Percentiles rank a stretch among this genome's conserved stretches.
phyloP scores from a whole-genome alignment of 768 basidiomycete species.

The Daedaleopsis nitida region DNA sequence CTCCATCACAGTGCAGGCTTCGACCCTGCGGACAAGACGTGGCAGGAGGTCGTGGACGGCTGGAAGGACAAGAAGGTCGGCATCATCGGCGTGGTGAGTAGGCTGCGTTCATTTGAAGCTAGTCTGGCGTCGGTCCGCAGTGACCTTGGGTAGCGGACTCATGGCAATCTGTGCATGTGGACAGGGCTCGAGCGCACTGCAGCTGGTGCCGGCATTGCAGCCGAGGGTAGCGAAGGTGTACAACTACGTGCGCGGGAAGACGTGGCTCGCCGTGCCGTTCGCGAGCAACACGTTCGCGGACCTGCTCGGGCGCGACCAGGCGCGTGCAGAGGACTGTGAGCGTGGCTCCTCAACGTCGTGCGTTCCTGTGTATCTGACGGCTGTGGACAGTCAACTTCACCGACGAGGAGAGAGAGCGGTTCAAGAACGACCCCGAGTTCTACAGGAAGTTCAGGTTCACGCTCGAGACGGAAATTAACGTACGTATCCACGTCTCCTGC shows the following conservation, averaged over 20 bases:
- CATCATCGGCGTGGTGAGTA: conserved; percentile 60
- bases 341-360: no score
- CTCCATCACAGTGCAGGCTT: conserved; percentile 68
- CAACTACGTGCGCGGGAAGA: conserved; percentile 62
- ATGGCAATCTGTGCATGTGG: no score
- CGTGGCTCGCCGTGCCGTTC: conserved; percentile 56
- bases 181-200: conserved; percentile 64
- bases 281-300: conserved; percentile 41
- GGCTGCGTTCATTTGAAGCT: neutral
- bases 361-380: neutral
- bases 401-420: conserved; percentile 51
- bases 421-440: conserved; percentile 44
- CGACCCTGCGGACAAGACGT: conserved; percentile 41
- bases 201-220: conserved; percentile 60
- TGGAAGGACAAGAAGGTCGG: conserved; percentile 58
- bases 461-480: conserved; percentile 53
- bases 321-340: conserved; percentile 45
- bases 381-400: conserved; percentile 16
- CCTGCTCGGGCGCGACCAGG: conserved; percentile 38
- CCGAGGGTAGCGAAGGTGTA: conserved; percentile 48
- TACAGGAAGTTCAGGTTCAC: conserved; percentile 51
- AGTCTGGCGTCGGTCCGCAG: no score
- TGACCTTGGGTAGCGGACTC: no score
- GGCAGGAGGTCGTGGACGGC: conserved; percentile 46
- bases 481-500: conserved; percentile 25